Evolutionary conservation across 345 rosid genomes (phyloP).

Genomic region (Acer saccharum): DNA sequence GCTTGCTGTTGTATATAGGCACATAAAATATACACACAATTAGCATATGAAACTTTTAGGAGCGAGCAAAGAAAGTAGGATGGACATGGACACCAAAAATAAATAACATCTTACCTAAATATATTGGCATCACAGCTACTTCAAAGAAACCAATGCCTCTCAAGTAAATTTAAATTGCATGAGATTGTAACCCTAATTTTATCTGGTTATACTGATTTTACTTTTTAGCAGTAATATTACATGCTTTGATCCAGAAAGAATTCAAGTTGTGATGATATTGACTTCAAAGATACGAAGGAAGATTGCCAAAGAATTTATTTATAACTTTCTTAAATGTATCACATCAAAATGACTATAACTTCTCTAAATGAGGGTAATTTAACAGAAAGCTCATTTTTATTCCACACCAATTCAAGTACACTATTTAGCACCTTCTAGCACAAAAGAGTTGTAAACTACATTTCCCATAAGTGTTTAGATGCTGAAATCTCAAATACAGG

Average conservation of each 20-base stretch:
- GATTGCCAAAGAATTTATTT: background rate
- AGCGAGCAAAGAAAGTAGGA: background rate
- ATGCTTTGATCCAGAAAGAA: background rate
- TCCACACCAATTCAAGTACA: background rate
- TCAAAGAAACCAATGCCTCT: background rate
- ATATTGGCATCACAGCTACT: background rate
- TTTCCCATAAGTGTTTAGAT: background rate
- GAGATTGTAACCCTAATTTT: background rate
- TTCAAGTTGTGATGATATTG: no score
- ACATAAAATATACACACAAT: background rate
- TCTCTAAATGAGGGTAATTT: background rate
- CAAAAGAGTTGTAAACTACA: background rate
- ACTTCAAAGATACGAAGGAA: background rate
- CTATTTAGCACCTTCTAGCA: background rate
- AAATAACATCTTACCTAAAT: background rate
- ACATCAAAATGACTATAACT: background rate
- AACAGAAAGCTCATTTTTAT: background rate
- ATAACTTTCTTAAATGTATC: constrained; percentile 4
- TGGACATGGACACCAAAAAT: background rate
- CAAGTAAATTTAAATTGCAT: background rate
- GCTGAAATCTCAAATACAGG: background rate
- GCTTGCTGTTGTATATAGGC: background rate
- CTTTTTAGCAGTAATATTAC: background rate
- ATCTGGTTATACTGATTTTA: background rate
- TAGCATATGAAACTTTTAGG: background rate